Evolutionary conservation across 2,329 filamentous ascomycete species (phyloP).

Genomic region (Rutstroemia sp.): DNA sequence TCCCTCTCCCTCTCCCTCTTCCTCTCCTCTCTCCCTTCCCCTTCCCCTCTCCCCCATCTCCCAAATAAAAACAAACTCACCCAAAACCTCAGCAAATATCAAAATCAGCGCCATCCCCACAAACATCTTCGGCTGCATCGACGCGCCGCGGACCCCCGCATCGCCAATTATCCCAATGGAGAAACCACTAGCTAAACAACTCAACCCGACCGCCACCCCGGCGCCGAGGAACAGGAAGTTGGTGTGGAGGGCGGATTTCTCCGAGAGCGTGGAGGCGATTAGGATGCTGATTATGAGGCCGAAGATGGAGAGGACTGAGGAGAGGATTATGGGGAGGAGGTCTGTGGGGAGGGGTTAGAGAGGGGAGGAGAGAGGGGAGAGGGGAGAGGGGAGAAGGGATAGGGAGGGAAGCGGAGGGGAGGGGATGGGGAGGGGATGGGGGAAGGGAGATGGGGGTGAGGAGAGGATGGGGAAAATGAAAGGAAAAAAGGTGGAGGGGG

Average conservation of each 20-base stretch:
- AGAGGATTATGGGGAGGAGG: slow-evolving; percentile 99
- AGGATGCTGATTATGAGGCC: slow-evolving; percentile 79
- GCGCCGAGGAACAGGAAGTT: slow-evolving; percentile 78
- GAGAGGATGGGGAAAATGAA: too few species aligned
- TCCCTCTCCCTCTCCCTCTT: neutral
- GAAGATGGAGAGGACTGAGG: slow-evolving; percentile 99
- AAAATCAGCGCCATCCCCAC: slow-evolving; percentile 74
- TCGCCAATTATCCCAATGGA: slow-evolving; percentile 82
- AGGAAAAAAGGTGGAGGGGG: neutral
- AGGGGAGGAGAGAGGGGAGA: neutral
- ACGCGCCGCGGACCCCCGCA: slow-evolving; percentile 76
- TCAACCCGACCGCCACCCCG: slow-evolving; percentile 70
- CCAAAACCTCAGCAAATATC: slow-evolving; percentile 75
- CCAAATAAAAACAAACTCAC: slow-evolving; percentile 39
- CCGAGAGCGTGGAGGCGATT: slow-evolving; percentile 66
- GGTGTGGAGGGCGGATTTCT: slow-evolving; percentile 64
- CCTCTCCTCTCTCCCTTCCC: neutral
- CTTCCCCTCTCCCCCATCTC: too few species aligned
- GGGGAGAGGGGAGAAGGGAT: too few species aligned
- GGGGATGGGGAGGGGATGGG: too few species aligned
- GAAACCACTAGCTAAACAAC: slow-evolving; percentile 67
- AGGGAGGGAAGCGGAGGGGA: neutral
- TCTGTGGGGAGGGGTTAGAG: slow-evolving; percentile 44
- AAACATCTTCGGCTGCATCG: slow-evolving; percentile 58
- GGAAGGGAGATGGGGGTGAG: too few species aligned